Evolutionary conservation across 2,329 filamentous ascomycete species (phyloP).

Genomic region (Zymoseptoria pseudotritici): DNA sequence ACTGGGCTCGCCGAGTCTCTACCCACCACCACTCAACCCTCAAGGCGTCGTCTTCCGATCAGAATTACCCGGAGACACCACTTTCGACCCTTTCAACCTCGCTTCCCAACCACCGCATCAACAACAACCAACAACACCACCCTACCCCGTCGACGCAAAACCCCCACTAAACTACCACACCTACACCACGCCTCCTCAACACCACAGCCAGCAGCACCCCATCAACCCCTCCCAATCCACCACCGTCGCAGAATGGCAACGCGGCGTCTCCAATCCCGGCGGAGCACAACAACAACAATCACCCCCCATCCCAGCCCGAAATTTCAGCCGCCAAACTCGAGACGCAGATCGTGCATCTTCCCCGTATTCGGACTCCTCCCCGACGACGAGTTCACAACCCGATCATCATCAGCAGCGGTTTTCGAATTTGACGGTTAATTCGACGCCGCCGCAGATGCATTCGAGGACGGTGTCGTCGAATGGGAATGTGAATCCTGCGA

Average conservation of each 20-base stretch:
- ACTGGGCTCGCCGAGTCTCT: constrained; percentile 14
- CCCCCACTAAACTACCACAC: constrained; percentile 11
- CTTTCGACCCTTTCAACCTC: constrained; percentile 6
- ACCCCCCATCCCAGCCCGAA: background rate
- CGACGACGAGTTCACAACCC: background rate
- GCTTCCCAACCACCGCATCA: constrained; percentile 15
- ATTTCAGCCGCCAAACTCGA: background rate
- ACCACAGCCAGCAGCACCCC: constrained; percentile 6
- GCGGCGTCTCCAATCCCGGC: constrained; percentile 1
- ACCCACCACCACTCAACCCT: constrained; percentile 17
- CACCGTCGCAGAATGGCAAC: constrained; percentile 16
- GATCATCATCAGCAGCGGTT: background rate
- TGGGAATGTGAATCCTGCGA: too few relatives aligned
- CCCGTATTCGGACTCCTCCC: background rate
- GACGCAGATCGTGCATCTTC: constrained; percentile 1
- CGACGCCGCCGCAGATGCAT: background rate
- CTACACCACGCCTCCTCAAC: constrained; percentile 6
- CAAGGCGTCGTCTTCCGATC: constrained; percentile 19
- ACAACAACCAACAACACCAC: constrained; percentile 2
- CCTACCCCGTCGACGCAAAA: constrained; percentile 5
- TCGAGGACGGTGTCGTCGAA: background rate
- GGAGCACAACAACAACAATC: background rate
- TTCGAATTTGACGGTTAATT: background rate
- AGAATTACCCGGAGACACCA: constrained; percentile 24
- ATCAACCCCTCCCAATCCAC: constrained; percentile 6